Conservation (phyloP, 306 rosid genomes). For the Fagus sylvatica region DNA sequence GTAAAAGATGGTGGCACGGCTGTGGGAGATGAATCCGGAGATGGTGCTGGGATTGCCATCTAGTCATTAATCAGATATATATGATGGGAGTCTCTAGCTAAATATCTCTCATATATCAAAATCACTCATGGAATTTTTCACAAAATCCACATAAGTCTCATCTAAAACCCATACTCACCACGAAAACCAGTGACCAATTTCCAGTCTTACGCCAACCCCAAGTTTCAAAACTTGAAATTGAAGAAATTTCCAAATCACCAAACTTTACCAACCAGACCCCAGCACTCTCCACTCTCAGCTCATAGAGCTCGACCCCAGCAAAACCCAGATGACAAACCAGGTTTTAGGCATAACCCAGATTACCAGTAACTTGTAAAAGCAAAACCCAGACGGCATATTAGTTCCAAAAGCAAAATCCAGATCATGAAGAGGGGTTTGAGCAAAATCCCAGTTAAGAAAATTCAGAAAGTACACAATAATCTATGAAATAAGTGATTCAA, state of each 20-base stretch:
- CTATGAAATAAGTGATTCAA: not conserved
- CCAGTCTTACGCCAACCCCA: slow-evolving; percentile 20
- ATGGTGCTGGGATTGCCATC: slow-evolving; percentile 70
- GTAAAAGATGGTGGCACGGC: slow-evolving; percentile 42
- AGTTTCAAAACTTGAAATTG: slow-evolving; percentile 24
- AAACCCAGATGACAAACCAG: not conserved
- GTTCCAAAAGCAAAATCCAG: not conserved
- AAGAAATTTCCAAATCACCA: slow-evolving; percentile 28
- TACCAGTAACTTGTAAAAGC: not conserved
- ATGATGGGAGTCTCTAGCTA: not conserved
- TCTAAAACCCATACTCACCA: slow-evolving; percentile 6
- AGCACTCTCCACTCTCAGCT: slow-evolving; percentile 5
- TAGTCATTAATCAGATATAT: slow-evolving; percentile 19
- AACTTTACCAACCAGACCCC: slow-evolving; percentile 35
- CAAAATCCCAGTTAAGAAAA: slow-evolving; percentile 20
- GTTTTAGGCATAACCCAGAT: not conserved
- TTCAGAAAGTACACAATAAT: not conserved
- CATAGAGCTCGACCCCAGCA: not conserved
- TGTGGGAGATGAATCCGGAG: slow-evolving; percentile 50
- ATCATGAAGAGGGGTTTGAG: not conserved
- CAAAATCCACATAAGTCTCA: slow-evolving; percentile 9
- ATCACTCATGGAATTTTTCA: slow-evolving; percentile 15
- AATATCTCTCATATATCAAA: slow-evolving; percentile 18
- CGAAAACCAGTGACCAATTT: slow-evolving; percentile 23
- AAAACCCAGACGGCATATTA: slow-evolving; percentile 6